A percentile compares a stretch with the other conserved stretches of the same genome.
phyloP scores from a whole-genome alignment of 352 stramenopile species.

The Globisporangium orthogonon region DNA sequence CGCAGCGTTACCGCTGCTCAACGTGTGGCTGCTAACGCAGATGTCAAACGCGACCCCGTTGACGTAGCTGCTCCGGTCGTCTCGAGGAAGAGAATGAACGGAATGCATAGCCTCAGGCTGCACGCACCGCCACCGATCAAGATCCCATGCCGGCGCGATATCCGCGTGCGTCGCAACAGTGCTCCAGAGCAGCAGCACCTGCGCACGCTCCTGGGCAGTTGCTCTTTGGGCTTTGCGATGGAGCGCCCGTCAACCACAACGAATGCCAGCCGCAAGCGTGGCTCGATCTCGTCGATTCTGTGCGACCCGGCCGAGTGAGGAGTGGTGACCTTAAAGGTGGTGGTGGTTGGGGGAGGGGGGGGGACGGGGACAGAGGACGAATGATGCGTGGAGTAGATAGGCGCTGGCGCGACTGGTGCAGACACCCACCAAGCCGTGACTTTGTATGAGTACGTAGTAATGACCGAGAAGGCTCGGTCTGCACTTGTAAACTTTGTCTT shows the following conservation, averaged over 20 bases:
- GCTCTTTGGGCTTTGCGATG: constrained; percentile 8
- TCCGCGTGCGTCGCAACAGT: constrained; percentile 32
- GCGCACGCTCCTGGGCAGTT: constrained; percentile 7
- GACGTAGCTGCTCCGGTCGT: neutral
- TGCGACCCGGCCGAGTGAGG: constrained; percentile 39
- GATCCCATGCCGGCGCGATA: constrained; percentile 40
- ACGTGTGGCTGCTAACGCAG: neutral
- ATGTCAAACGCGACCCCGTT: neutral
- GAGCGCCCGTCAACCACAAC: constrained; percentile 45
- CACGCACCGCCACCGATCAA: constrained; percentile 46
- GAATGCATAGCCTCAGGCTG: neutral
- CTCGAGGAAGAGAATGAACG: neutral
- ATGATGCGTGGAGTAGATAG: neutral
- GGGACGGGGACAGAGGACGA: neutral
- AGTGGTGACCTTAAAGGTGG: neutral
- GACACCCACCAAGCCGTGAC: neutral
- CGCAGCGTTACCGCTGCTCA: too few species aligned
- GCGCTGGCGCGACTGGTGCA: neutral
- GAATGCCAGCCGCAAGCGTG: constrained; percentile 47
- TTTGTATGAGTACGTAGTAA: neutral
- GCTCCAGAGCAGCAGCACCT: constrained; percentile 23
- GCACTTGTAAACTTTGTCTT: neutral
- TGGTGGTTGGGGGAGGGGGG: neutral
- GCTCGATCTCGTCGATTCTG: constrained; percentile 71
- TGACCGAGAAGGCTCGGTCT: neutral